These are phyloP conservation scores for Fraxinus ornus DNA, from an alignment of 305 asterid genomes.

Conservation along the genomic window DNA sequence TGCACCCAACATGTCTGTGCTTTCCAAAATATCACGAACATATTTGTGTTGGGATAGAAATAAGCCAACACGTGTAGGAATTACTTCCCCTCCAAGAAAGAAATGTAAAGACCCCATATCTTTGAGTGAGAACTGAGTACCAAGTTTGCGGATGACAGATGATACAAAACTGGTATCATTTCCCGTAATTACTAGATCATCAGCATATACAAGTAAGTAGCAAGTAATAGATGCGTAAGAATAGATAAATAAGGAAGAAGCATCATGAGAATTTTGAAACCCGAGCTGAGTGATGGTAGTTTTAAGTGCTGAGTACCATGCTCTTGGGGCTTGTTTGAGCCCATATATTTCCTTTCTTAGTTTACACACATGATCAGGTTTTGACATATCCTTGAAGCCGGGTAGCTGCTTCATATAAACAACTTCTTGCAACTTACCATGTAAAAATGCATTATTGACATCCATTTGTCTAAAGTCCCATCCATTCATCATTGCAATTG, in stretches of 20 bases:
- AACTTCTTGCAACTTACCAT: background rate
- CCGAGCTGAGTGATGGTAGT: background rate
- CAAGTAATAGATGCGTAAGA: background rate
- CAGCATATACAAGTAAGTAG: background rate
- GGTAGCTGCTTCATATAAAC: background rate
- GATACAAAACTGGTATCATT: background rate
- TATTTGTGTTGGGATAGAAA: background rate
- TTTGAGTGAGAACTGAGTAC: background rate
- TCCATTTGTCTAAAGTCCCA: no score
- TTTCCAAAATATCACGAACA: no score
- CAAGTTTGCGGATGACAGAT: background rate
- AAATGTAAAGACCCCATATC: no score
- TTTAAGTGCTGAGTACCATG: background rate
- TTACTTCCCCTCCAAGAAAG: background rate
- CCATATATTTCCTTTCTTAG: background rate
- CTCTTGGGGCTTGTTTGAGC: background rate
- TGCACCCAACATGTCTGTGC: no score
- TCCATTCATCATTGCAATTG: no score
- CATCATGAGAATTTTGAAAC: background rate
- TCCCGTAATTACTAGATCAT: background rate
- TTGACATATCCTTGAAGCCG: background rate
- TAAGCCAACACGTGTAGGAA: background rate
- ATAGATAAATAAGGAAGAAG: background rate
- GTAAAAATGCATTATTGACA: background rate
- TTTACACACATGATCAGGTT: background rate